These are phyloP conservation scores for Ophiostoma piceae DNA, from an alignment of 2,329 filamentous ascomycete genomes.

Conservation along the genomic window DNA sequence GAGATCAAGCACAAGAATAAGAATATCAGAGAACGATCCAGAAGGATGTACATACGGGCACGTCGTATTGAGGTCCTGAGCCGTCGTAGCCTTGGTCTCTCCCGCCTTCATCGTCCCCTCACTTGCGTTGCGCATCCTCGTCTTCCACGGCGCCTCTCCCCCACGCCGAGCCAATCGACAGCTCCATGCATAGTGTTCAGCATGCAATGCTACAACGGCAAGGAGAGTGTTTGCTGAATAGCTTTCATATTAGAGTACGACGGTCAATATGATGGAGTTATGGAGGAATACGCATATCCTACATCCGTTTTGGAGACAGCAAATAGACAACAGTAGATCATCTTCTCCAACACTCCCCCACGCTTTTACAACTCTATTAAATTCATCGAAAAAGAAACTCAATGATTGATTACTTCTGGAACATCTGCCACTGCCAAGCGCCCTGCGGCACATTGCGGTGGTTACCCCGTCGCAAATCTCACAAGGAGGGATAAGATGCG, in stretches of 20 bases:
- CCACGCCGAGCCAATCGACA: conserved; percentile 7
- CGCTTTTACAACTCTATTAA: not conserved
- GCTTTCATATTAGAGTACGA: not conserved
- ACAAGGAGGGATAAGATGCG: conserved; percentile 4
- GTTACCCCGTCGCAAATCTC: conserved; percentile 13
- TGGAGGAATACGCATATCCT: not conserved
- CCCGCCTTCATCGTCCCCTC: not conserved
- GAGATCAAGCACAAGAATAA: not conserved
- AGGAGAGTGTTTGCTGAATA: not conserved
- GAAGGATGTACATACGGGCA: not conserved
- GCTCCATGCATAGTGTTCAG: not conserved
- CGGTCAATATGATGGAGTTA: not conserved
- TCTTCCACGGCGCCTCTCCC: not conserved
- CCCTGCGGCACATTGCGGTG: conserved; percentile 14
- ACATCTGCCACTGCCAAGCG: conserved; percentile 17
- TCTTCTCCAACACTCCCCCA: not conserved
- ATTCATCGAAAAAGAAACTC: not conserved
- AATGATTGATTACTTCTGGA: not conserved
- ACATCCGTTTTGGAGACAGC: not conserved
- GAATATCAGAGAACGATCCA: not conserved
- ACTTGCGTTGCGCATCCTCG: not conserved
- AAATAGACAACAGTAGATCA: not conserved
- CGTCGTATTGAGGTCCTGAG: not conserved
- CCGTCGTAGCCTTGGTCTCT: not conserved
- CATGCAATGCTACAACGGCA: not conserved